Percentiles rank a stretch among this genome's conserved stretches.
Conservation (phyloP, 306 rosid species). For the Ochetophila trinervis region DNA sequence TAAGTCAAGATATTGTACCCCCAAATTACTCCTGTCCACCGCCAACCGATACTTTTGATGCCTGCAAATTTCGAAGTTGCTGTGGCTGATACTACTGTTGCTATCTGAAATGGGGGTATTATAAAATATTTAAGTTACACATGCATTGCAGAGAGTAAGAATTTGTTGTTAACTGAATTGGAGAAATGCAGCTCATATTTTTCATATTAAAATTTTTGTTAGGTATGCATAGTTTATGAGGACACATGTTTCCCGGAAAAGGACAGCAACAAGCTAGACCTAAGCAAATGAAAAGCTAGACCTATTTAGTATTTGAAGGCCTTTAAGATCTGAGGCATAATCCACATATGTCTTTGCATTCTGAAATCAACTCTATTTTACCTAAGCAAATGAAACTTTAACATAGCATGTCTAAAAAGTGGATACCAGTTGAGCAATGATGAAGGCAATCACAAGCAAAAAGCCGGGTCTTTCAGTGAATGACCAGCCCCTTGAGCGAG, state of each 20-base stretch:
- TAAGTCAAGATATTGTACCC: conserved; percentile 47
- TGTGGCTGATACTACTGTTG: conserved; percentile 59
- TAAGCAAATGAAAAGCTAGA: too few species aligned
- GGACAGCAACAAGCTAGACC: too few species aligned
- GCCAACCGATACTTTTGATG: conserved; percentile 56
- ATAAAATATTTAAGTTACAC: background rate
- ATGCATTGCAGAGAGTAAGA: too few species aligned
- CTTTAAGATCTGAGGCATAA: background rate
- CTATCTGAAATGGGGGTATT: conserved; percentile 37
- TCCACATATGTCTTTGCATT: background rate
- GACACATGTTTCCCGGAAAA: too few species aligned
- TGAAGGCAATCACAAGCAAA: conserved; percentile 54
- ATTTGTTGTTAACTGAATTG: too few species aligned
- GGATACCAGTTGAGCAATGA: conserved; percentile 63
- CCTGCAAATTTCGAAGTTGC: conserved; percentile 38
- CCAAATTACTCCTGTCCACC: conserved; percentile 72
- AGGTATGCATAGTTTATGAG: too few species aligned
- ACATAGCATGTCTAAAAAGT: conserved; percentile 2
- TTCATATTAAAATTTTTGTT: too few species aligned
- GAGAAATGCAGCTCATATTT: too few species aligned
- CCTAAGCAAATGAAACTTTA: background rate
- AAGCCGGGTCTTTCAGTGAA: conserved; percentile 64
- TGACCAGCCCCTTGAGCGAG: conserved; percentile 72
- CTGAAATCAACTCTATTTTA: background rate
- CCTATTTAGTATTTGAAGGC: too few species aligned